Base-by-base conservation (phyloP, 2,329 filamentous ascomycete species). In the Calonectria fujianensis region DNA sequence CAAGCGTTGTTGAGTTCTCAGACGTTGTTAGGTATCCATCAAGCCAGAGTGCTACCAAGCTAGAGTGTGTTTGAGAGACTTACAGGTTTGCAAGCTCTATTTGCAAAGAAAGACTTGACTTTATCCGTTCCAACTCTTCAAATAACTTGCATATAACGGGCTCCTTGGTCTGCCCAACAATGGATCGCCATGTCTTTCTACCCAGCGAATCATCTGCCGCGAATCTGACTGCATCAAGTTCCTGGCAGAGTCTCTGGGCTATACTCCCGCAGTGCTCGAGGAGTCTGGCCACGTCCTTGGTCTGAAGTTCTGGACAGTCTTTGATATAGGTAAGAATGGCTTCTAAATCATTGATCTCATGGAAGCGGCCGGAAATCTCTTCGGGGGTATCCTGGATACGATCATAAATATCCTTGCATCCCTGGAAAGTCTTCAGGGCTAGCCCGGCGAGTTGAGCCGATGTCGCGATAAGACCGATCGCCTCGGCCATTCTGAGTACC, bases 321-420 rank as follows among this genome's bases (percentile, higher is more conserved):
- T 41, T 29, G 16, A 61, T 39, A 18, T 61, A 16, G 57, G 13
- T 11, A 4, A 61, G n/a, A 10, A 61, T 41, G n/a, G n/a, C 16
- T 27, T 41, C 35, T 6, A 61, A 35, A 27, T 39, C 57, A 41
- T 18, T 18, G n/a, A 61, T 27, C 13, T 61, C 57, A 3, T 61
- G 18, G 13, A 61, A 41, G 1, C n/a, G 35, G 18, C 20, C 11
- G 14, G 11, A 1, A 18, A 61, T 29, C 41, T 61, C 35, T 61
- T 61, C 35, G 13, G 57, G 57, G 35, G 57, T 41, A 29, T 61
- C 57, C 13, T 61, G 57, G 13, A 61, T 61, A 8, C 35, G 57
- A 29, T 61, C 57, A 20, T 61, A 61, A 41, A 61, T 61, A 0
- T 61, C 35, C 24, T 61, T 61, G 35, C 57, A 39, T 4, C 11